These are phyloP conservation scores for Metarhizium humberi DNA, from an alignment of 2,329 filamentous ascomycete genomes.

Conservation along the genomic window DNA sequence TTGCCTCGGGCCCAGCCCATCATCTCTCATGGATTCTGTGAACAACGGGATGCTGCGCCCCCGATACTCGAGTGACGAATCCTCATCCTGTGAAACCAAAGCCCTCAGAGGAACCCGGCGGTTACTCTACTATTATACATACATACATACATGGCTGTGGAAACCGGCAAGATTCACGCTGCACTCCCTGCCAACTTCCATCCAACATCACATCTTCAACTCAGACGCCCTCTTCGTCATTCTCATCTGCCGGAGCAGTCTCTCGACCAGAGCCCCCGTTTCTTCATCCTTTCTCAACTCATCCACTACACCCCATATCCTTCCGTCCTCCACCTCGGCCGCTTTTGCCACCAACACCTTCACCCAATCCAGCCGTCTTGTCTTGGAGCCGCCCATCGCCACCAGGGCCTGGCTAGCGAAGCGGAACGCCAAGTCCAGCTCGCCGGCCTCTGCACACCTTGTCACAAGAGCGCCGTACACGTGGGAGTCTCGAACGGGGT, in stretches of 20 bases:
- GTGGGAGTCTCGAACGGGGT: conserved; percentile 7
- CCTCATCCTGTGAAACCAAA: no score
- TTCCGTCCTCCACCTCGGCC: conserved; percentile 18
- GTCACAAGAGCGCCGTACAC: conserved; percentile 19
- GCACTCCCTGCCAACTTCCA: no score
- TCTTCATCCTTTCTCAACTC: conserved; percentile 13
- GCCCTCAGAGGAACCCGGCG: no score
- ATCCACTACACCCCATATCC: conserved; percentile 25
- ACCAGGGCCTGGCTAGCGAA: conserved; percentile 14
- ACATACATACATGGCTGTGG: no score
- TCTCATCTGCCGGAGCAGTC: conserved; percentile 16
- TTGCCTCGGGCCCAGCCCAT: no score
- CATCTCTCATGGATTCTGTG: no score
- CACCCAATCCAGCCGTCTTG: conserved; percentile 16
- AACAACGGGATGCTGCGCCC: no score
- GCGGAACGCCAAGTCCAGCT: conserved; percentile 25
- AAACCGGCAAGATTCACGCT: no score
- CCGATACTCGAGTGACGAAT: no score
- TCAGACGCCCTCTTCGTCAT: conserved; percentile 11
- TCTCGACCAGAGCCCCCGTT: conserved; percentile 12
- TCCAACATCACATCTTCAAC: not conserved
- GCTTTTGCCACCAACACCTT: conserved; percentile 18
- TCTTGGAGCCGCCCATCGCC: not conserved
- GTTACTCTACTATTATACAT: no score
- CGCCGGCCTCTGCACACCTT: conserved; percentile 17